Evolutionary conservation across 805 yeast species (phyloP).

Genomic region (Candida berthetii): DNA sequence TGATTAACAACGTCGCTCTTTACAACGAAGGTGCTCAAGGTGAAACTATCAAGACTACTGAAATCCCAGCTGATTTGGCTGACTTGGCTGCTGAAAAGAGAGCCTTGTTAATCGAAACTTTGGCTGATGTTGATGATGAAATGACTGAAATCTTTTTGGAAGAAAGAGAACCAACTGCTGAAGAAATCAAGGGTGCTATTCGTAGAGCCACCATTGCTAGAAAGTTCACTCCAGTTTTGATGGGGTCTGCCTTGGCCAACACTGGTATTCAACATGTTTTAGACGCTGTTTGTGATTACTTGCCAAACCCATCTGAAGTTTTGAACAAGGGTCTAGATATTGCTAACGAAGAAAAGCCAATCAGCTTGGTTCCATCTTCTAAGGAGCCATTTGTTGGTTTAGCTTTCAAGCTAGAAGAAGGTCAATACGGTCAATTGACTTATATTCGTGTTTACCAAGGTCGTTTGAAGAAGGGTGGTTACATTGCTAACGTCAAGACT

Average conservation of each 20-base stretch:
- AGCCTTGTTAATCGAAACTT: slow-evolving; percentile 76
- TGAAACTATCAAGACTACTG: slow-evolving; percentile 60
- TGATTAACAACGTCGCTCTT: slow-evolving; percentile 79
- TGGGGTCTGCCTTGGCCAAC: slow-evolving; percentile 98
- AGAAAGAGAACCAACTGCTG: slow-evolving; percentile 79
- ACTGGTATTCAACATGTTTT: slow-evolving; percentile 92
- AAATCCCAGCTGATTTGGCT: slow-evolving; percentile 72
- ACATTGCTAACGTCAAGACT: slow-evolving; percentile 82
- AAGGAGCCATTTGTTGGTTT: slow-evolving; percentile 85
- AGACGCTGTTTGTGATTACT: slow-evolving; percentile 92
- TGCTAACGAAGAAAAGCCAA: slow-evolving; percentile 54
- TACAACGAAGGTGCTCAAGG: slow-evolving; percentile 92
- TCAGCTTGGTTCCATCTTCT: slow-evolving; percentile 68
- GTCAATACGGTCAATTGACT: slow-evolving; percentile 95
- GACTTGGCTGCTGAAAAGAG: slow-evolving; percentile 90
- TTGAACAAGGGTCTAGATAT: slow-evolving; percentile 85
- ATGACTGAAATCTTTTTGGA: slow-evolving; percentile 90
- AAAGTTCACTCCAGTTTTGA: slow-evolving; percentile 96
- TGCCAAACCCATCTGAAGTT: slow-evolving; percentile 94
- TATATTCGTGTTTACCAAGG: slow-evolving; percentile 98
- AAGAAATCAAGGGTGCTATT: slow-evolving; percentile 83
- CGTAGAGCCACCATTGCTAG: slow-evolving; percentile 94
- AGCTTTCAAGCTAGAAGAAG: slow-evolving; percentile 99
- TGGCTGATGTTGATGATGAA: slow-evolving; percentile 98
- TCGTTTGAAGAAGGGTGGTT: slow-evolving; percentile 81